Conservation (phyloP, 306 rosid species). For the Vigna mungo region DNA sequence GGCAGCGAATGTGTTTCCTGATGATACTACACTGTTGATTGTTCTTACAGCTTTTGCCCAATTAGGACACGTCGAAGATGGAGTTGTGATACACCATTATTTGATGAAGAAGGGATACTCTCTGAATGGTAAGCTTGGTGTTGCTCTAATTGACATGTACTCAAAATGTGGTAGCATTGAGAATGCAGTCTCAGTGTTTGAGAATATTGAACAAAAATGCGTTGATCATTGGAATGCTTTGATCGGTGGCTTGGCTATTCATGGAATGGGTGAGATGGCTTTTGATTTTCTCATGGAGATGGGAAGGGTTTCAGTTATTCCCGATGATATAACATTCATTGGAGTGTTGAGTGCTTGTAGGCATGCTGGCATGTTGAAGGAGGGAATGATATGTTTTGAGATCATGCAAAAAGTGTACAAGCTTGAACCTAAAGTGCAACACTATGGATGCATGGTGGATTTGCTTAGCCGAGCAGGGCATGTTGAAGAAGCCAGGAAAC, state of each 20-base stretch:
- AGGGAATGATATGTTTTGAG: constrained; percentile 75
- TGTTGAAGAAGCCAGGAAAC: constrained; percentile 63
- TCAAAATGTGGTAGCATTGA: constrained; percentile 79
- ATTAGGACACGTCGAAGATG: constrained; percentile 65
- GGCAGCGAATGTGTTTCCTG: constrained; percentile 50
- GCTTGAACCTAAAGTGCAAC: constrained; percentile 76
- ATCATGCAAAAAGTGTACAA: constrained; percentile 75
- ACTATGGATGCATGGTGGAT: constrained; percentile 82
- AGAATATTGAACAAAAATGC: constrained; percentile 52
- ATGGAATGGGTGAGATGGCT: constrained; percentile 71
- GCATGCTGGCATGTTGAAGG: constrained; percentile 76
- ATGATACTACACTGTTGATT: constrained; percentile 61
- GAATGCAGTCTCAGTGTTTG: constrained; percentile 63
- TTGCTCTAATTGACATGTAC: constrained; percentile 76
- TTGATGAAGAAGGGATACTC: constrained; percentile 53
- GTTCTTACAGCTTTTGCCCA: constrained; percentile 70
- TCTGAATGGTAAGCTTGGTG: constrained; percentile 66
- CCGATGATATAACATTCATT: constrained; percentile 79
- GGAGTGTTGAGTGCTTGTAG: constrained; percentile 75
- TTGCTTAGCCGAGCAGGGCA: constrained; percentile 73
- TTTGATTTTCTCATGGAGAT: constrained; percentile 66
- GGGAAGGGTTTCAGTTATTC: constrained; percentile 58
- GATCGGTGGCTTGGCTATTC: constrained; percentile 72
- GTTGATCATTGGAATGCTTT: constrained; percentile 87
- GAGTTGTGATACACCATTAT: constrained; percentile 56